Conservation (phyloP, 202 grass and related monocot genomes). For the Brachypodium distachyon region DNA sequence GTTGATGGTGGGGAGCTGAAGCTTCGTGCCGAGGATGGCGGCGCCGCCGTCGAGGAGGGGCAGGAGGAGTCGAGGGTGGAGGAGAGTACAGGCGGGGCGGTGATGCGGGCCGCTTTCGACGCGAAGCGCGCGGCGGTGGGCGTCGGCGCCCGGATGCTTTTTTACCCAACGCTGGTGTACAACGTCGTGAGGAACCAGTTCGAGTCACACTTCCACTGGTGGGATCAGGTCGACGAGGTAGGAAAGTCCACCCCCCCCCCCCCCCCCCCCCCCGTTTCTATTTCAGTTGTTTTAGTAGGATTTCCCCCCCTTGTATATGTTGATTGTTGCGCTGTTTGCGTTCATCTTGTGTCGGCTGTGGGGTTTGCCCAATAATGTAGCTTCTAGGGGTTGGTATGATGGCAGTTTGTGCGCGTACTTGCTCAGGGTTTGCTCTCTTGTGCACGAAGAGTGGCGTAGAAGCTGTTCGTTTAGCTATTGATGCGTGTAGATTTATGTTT, state of each 20-base stretch:
- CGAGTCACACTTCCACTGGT: constrained; percentile 84
- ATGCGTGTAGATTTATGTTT: neutral
- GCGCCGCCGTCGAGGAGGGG: neutral
- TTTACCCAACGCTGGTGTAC: constrained; percentile 90
- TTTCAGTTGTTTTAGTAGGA: neutral
- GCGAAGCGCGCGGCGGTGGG: constrained; percentile 78
- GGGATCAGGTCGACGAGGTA: constrained; percentile 94
- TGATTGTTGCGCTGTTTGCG: neutral
- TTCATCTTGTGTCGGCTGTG: neutral
- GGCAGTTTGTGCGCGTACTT: neutral
- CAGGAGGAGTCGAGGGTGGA: neutral
- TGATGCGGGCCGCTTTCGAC: constrained; percentile 26
- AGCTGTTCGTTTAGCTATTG: neutral
- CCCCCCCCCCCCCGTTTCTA: neutral
- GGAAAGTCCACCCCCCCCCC: neutral
- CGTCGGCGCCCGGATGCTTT: constrained; percentile 72
- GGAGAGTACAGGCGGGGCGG: neutral
- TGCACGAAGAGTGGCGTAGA: neutral
- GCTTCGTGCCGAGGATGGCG: neutral
- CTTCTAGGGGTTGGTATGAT: neutral
- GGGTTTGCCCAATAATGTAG: neutral
- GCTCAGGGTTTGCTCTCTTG: neutral
- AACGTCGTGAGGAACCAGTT: constrained; percentile 76
- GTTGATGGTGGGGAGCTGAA: neutral
- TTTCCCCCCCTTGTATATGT: neutral